phyloP scores from a whole-genome alignment of 257 asterid genomes.

The Fraxinus cuspidata region DNA sequence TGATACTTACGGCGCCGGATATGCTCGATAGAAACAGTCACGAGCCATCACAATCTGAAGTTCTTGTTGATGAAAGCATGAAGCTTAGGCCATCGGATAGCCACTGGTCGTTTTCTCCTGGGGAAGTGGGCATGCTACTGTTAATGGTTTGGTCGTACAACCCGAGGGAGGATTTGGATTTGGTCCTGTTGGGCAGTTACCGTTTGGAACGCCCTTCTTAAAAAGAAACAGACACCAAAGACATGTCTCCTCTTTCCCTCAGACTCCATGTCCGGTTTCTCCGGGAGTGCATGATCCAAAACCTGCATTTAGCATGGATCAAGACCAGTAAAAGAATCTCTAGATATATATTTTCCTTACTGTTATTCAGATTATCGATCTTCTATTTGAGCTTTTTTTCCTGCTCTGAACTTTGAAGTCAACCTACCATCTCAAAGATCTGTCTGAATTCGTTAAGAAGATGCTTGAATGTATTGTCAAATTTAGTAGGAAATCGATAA shows the following conservation, averaged over 20 bases:
- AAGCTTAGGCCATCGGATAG: conserved; percentile 27
- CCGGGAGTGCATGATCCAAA: conserved; percentile 33
- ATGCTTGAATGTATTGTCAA: conserved; percentile 11
- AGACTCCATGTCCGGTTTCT: conserved; percentile 2
- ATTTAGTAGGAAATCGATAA: not conserved
- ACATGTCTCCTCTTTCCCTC: conserved; percentile 32
- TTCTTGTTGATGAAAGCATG: conserved; percentile 26
- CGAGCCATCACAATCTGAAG: conserved; percentile 37
- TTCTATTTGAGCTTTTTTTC: conserved; percentile 30
- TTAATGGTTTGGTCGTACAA: too few species aligned
- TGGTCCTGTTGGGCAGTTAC: too few species aligned
- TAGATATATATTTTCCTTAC: not conserved
- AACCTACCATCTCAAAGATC: conserved; percentile 71
- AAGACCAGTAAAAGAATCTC: conserved; percentile 53
- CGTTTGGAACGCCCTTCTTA: conserved; percentile 25
- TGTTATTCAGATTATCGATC: conserved; percentile 32
- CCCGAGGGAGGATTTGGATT: too few species aligned
- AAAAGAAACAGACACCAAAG: conserved; percentile 39
- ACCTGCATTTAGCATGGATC: conserved; percentile 39
- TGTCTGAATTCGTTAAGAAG: conserved; percentile 25
- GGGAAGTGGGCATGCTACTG: conserved; percentile 31
- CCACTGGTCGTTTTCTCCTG: conserved; percentile 37
- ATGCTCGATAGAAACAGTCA: conserved; percentile 42
- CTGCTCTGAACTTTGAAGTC: conserved; percentile 48
- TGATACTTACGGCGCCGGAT: conserved; percentile 31